These are phyloP conservation scores for Rubia peregrina DNA, from an alignment of 305 asterid genomes.

Conservation along the genomic window DNA sequence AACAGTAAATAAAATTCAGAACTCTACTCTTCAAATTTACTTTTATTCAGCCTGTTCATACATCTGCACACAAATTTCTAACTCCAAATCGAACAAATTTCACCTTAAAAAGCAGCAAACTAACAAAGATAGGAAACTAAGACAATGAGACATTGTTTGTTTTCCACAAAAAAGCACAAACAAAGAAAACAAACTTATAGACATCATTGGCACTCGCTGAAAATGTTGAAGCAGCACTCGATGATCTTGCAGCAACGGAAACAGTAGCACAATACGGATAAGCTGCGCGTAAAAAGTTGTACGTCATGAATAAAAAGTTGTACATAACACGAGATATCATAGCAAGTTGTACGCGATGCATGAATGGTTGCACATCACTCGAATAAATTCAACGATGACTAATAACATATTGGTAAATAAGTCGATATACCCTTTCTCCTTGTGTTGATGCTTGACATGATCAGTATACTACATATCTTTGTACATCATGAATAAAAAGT, in stretches of 20 bases:
- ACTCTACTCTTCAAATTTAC: neutral
- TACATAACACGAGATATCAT: neutral
- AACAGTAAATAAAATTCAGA: neutral
- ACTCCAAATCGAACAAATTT: neutral
- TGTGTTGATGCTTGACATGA: constrained; percentile 8
- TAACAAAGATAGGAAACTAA: neutral
- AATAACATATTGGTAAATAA: neutral
- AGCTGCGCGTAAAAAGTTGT: constrained; percentile 17
- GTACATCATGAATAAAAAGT: no score
- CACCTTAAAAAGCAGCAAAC: neutral
- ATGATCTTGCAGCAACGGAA: constrained; percentile 32
- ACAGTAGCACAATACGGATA: constrained; percentile 30
- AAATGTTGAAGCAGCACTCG: constrained; percentile 30
- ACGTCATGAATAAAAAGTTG: neutral
- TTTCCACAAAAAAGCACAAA: neutral
- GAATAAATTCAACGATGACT: no score
- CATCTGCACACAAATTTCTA: neutral
- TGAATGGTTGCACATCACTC: no score
- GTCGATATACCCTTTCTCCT: constrained; percentile 9
- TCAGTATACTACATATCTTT: constrained; percentile 3
- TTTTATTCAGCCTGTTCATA: constrained; percentile 3
- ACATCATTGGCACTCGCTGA: no score
- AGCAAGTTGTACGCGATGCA: no score
- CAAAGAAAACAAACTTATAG: neutral
- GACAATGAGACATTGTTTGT: neutral